These are phyloP conservation scores for Aurinia saxatilis DNA, from an alignment of 345 rosid species.

Conservation along the genomic window DNA sequence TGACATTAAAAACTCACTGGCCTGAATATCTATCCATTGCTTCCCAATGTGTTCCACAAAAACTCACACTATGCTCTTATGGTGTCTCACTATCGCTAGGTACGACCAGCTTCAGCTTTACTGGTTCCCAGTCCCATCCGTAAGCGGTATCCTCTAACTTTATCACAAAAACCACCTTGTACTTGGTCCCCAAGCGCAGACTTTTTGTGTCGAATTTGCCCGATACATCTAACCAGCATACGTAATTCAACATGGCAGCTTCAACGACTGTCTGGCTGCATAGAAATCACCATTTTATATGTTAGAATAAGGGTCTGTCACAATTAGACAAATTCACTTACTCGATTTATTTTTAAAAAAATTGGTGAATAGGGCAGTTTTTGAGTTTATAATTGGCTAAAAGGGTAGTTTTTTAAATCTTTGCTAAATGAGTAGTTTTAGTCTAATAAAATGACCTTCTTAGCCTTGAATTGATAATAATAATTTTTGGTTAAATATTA, in stretches of 20 bases:
- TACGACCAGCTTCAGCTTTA: slow-evolving; percentile 30
- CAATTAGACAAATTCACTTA: too few relatives aligned
- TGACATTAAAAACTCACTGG: slow-evolving; percentile 32
- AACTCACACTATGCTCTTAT: slow-evolving; percentile 24
- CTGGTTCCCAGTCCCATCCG: slow-evolving; percentile 40
- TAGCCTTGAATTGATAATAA: too few relatives aligned
- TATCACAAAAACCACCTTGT: slow-evolving; percentile 32
- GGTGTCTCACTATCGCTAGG: slow-evolving; percentile 30
- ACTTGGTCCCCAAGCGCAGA: slow-evolving; percentile 33
- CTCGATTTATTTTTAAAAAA: too few relatives aligned
- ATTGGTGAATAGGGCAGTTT: too few relatives aligned
- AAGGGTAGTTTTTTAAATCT: too few relatives aligned
- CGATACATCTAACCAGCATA: slow-evolving; percentile 46
- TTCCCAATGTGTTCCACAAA: slow-evolving; percentile 27
- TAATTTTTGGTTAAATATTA: too few relatives aligned
- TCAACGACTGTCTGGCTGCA: slow-evolving; percentile 15
- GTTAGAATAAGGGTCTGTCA: too few relatives aligned
- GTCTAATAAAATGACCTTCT: too few relatives aligned
- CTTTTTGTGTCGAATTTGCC: slow-evolving; percentile 29
- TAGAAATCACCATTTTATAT: background rate
- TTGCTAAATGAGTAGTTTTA: too few relatives aligned
- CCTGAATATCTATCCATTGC: slow-evolving; percentile 42
- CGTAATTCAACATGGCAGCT: slow-evolving; percentile 30
- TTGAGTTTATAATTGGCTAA: too few relatives aligned
- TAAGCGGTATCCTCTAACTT: slow-evolving; percentile 31